Base-by-base conservation (phyloP, 2,329 filamentous ascomycete species). In the Fonsecaea erecta region DNA sequence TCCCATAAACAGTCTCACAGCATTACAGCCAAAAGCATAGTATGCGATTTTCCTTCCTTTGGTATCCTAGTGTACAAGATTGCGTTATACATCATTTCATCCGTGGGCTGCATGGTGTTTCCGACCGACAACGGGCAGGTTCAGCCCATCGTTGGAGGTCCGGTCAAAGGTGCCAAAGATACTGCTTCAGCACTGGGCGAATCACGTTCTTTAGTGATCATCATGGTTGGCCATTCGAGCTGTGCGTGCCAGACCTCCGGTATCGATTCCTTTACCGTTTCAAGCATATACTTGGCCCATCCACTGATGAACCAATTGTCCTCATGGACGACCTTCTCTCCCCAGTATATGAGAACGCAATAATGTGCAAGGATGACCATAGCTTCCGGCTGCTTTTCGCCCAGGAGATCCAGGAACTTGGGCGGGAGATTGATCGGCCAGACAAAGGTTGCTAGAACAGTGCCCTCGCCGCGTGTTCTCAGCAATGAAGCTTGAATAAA, bases 381-480 rank as follows among this genome's bases (percentile, higher is more conserved):
- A 0, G 78, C 76, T 52, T 79, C 68, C 0, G 76, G 76, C 28
- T 75, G 74, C 24, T 75, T 75, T 61, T 78, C 76, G 8, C 74
- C 72, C 14, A 79, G 53, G n/a, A 75, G 67, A 37, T 79, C 75
- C 55, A 79, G 65, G 56, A 75, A 80, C 30, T 71, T 69, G 9
- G 72, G 68, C 6, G 73, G 71, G 28, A 79, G 61, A 60, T 71
- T 74, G 57, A 79, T 77, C 1, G 75, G 76, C 77, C 77, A 79
- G 11, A 74, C 73, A 26, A 76, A 75, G 8, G 73, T 73, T 51
- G 75, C 69, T 18, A 75, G 70, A 16, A 75, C 69, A 51, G 71
- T 71, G n/a, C 70, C 70, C 34, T 74, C 68, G 35, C 69, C 67
- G 6, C 71, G 66, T 11, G 69, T 66, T 43, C 54, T 68, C 2